Conservation (phyloP, 2,329 filamentous ascomycete genomes). For the Chaetomium sp. region DNA sequence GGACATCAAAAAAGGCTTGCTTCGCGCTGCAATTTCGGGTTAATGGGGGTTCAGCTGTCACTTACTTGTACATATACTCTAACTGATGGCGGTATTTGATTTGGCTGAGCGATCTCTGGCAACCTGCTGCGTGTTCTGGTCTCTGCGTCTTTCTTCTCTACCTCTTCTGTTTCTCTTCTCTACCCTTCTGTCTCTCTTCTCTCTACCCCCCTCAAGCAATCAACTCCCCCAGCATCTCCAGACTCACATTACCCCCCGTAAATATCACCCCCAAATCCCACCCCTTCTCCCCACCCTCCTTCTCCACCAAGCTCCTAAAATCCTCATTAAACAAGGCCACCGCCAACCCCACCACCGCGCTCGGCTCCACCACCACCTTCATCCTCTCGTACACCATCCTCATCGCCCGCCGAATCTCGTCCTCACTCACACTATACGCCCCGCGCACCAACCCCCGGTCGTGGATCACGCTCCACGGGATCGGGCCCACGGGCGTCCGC, state of each 20-base stretch:
- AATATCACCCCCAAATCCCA: conserved; percentile 70
- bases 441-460: conserved; percentile 68
- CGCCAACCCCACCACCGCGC: conserved; percentile 80
- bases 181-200: not conserved
- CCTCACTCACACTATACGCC: conserved; percentile 75
- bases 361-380: conserved; percentile 91
- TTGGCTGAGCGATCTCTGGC: conserved; percentile 9
- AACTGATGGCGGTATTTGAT: conserved; percentile 26
- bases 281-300: conserved; percentile 68
- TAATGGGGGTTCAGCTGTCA: conserved; percentile 26
- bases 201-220: conserved; percentile 41
- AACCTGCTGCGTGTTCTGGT: not conserved
- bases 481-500: conserved; percentile 74
- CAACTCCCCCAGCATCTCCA: conserved; percentile 56
- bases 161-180: not conserved
- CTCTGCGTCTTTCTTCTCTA: not conserved
- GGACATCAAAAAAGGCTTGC: conserved; percentile 29
- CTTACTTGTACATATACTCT: conserved; percentile 30
- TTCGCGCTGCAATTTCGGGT: conserved; percentile 28
- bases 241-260: conserved; percentile 61
- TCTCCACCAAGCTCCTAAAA: conserved; percentile 70
- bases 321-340: conserved; percentile 84
- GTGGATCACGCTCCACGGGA: conserved; percentile 78
- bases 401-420: conserved; percentile 78
- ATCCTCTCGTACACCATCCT: conserved; percentile 79